Evolutionary conservation across 371 early-diverging fungal species (phyloP).

Genomic region (Sporodiniella umbellata): DNA sequence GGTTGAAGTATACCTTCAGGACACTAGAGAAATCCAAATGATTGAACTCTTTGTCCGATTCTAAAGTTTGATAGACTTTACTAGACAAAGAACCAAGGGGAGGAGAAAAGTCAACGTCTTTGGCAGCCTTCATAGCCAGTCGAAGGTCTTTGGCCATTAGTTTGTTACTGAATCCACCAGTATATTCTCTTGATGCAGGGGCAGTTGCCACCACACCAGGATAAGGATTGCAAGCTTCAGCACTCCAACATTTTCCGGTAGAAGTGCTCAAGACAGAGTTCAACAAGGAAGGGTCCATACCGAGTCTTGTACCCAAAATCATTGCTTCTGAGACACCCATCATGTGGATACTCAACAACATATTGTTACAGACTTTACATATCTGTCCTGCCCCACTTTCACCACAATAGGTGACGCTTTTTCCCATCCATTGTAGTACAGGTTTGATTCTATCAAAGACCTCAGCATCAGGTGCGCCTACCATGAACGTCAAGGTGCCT

Average conservation of each 20-base stretch:
- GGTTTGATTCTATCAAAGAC: conserved; percentile 69
- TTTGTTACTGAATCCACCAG: conserved; percentile 86
- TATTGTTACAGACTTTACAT: conserved; percentile 97
- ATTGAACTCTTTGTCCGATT: conserved; percentile 53
- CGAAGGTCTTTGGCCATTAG: conserved; percentile 95
- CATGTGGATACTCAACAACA: conserved; percentile 94
- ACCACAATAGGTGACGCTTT: conserved; percentile 93
- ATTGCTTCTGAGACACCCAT: conserved; percentile 91
- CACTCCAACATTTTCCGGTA: conserved; percentile 88
- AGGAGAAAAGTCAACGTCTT: conserved; percentile 67
- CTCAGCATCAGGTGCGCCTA: conserved; percentile 66
- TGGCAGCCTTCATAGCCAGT: conserved; percentile 87
- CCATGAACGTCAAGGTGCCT: conserved; percentile 97
- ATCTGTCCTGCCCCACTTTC: conserved; percentile 85
- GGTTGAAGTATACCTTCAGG: conserved; percentile 49
- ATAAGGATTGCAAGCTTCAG: conserved; percentile 90
- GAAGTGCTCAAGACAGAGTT: conserved; percentile 86
- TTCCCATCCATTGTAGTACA: conserved; percentile 82
- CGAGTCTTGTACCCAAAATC: conserved; percentile 82
- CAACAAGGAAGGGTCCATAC: conserved; percentile 88
- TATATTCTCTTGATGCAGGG: conserved; percentile 83
- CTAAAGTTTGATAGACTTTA: conserved; percentile 74
- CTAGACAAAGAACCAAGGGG: conserved; percentile 73
- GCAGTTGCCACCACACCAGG: conserved; percentile 83
- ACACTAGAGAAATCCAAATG: conserved; percentile 76